Percentiles rank a stretch among this genome's conserved stretches.
phyloP scores from a whole-genome alignment of 768 basidiomycete species.

The Collybiopsis confluens region DNA sequence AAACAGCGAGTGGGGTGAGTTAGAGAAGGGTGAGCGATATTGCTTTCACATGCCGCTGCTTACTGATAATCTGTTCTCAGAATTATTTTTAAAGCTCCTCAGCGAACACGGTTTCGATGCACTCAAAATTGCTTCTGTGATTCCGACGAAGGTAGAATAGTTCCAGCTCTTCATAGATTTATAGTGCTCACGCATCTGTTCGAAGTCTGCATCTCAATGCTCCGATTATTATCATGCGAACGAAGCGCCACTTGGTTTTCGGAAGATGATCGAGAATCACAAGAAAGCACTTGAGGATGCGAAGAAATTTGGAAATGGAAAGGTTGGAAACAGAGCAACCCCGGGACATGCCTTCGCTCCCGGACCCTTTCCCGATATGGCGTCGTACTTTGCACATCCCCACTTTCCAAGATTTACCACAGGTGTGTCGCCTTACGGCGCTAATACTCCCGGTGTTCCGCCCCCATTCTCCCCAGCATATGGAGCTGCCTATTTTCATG shows the following conservation, averaged over 20 bases:
- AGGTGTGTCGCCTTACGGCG: constrained; percentile 6
- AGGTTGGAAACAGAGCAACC: too few relatives aligned
- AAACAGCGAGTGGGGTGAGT: constrained; percentile 52
- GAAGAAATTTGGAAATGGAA: background rate
- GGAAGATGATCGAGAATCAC: constrained; percentile 28
- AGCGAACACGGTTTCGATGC: constrained; percentile 64
- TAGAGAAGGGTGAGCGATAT: constrained; percentile 53
- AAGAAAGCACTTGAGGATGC: background rate
- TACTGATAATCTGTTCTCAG: constrained; percentile 22
- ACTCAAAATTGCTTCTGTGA: constrained; percentile 61
- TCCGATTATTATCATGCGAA: constrained; percentile 48
- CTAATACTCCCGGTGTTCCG: background rate
- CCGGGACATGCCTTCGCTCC: background rate
- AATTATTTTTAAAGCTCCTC: constrained; percentile 50
- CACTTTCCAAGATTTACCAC: constrained; percentile 4
- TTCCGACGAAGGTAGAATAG: constrained; percentile 56
- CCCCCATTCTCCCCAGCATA: constrained; percentile 1
- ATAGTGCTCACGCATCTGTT: background rate
- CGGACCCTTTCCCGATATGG: constrained; percentile 2
- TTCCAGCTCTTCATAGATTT: background rate
- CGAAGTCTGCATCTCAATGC: constrained; percentile 33
- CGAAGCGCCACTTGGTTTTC: constrained; percentile 34
- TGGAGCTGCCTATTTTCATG: background rate
- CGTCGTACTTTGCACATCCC: constrained; percentile 1
- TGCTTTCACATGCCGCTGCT: background rate